A percentile compares a stretch with the other conserved stretches of the same genome.
These are phyloP conservation scores for Cordyceps fumosorosea DNA, from an alignment of 2,329 filamentous ascomycete genomes.

Conservation along the genomic window DNA sequence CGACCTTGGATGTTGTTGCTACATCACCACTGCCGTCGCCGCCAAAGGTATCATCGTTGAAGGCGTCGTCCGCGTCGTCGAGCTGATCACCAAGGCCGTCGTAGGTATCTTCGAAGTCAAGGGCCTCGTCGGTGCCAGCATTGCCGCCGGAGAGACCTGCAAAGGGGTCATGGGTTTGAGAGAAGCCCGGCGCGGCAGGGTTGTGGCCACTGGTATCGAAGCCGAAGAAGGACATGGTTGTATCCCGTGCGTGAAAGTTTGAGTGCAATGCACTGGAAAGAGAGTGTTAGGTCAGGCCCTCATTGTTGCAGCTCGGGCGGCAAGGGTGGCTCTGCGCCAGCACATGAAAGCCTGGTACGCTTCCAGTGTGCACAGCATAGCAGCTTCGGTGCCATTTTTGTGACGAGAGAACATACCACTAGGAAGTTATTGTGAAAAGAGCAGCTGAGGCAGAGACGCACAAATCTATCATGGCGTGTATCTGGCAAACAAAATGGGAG, in stretches of 20 bases:
- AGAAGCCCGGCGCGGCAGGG: constrained; percentile 68
- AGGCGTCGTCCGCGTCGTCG: constrained; percentile 84
- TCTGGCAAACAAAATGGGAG: constrained; percentile 13
- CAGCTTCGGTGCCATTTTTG: no score
- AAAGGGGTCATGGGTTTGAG: constrained; percentile 79
- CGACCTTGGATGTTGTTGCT: constrained; percentile 48
- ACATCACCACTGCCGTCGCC: constrained; percentile 36
- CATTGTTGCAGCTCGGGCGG: neutral
- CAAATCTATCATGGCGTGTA: constrained; percentile 38
- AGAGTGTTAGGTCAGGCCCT: neutral
- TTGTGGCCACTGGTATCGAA: constrained; percentile 67
- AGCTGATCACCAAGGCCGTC: constrained; percentile 89
- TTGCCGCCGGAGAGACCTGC: constrained; percentile 62
- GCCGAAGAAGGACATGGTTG: constrained; percentile 83
- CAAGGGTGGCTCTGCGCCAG: neutral
- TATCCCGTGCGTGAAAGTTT: constrained; percentile 16
- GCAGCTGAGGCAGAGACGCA: constrained; percentile 25
- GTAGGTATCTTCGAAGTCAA: constrained; percentile 94
- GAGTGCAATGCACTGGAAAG: constrained; percentile 2
- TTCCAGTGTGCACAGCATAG: neutral
- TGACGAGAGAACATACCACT: constrained; percentile 30
- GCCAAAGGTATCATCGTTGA: constrained; percentile 92
- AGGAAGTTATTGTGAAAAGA: constrained; percentile 29
- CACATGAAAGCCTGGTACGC: neutral
- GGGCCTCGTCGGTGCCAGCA: constrained; percentile 42